Evolutionary conservation across 306 rosid genomes (phyloP).

Genomic region (Glycine tomentella): DNA sequence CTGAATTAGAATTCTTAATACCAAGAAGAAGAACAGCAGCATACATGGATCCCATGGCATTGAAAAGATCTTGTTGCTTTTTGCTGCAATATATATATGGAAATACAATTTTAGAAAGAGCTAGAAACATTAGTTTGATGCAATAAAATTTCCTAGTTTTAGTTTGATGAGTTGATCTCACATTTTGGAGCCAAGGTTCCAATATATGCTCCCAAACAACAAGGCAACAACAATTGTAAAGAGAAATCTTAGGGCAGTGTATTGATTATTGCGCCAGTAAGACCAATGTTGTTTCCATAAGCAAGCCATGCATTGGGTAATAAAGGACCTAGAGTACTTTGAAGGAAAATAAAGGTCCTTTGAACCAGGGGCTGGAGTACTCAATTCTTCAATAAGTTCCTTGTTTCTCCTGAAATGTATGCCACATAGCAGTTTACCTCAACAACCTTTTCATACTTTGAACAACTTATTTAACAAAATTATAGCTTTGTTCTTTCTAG

Average conservation of each 20-base stretch:
- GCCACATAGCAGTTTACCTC: not conserved
- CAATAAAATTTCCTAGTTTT: not conserved
- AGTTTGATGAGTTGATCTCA: slow-evolving; percentile 38
- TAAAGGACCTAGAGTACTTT: slow-evolving; percentile 52
- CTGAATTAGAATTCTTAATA: slow-evolving; percentile 50
- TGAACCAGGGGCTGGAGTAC: slow-evolving; percentile 50
- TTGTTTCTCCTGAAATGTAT: slow-evolving; percentile 60
- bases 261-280: slow-evolving; percentile 61
- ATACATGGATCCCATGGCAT: slow-evolving; percentile 64
- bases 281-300: slow-evolving; percentile 71
- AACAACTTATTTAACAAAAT: not conserved
- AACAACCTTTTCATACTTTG: not conserved
- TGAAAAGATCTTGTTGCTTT: slow-evolving; percentile 56
- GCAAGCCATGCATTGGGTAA: slow-evolving; percentile 58
- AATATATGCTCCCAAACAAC: slow-evolving; percentile 59
- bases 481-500: not conserved
- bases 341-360: slow-evolving; percentile 53
- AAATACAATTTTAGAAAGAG: slow-evolving; percentile 1
- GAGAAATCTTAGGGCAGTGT: slow-evolving; percentile 55
- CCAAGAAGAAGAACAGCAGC: slow-evolving; percentile 60
- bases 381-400: slow-evolving; percentile 53
- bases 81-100: slow-evolving; percentile 32
- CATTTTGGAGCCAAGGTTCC: slow-evolving; percentile 65
- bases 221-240: slow-evolving; percentile 44
- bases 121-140: slow-evolving; percentile 1